Base-by-base conservation (phyloP, 441 rosid genomes). In the Raphanus hybrid region DNA sequence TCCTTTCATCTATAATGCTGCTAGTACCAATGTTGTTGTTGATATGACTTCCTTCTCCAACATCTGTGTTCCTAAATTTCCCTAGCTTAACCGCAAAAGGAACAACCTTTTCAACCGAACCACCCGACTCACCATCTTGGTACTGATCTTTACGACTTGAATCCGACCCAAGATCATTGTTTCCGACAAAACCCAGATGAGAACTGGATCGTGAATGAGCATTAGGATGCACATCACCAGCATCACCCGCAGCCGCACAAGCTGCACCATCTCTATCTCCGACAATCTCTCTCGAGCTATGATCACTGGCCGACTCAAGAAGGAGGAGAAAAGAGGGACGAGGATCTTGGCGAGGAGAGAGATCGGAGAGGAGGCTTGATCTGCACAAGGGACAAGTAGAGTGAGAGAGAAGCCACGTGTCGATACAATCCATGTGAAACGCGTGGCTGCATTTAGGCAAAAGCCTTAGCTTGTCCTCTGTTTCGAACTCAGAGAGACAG, bases 381-480 rank as follows among this genome's bases (percentile, higher is more conserved):
- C 98, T 85, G 69, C 98, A 95, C 23, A 91, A 81, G 48, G 99
- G 99, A 85, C 99, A 95, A 70, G 98, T 95, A 6, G 99, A 95
- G 85, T 95, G 98, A 79, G 97, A 95, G 87, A 95, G 80, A 62
- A 95, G 92, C 99, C 99, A 95, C 18, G 96, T 93, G 73, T 93
- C 99, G 67, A 95, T 95, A 71, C 99, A 93, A 68, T 89, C 99
- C 92, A 87, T 84, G 78, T 95, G 99, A 78, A 95, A 95, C 37
- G 98, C 98, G 80, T 95, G 99, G 80, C 97, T 91, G 15, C 99
- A 95, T 84, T 88, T 95, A 5, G 99, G 98, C 14, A 95, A 82
- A 85, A 95, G 83, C 73, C 99, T 88, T 43, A 95, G 97, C 86
- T 89, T 87, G 62, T 95, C 98, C 59, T 90, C 97, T 23, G 84